These are phyloP conservation scores for Croton laevigatus DNA, from an alignment of 441 rosid genomes.

Conservation along the genomic window DNA sequence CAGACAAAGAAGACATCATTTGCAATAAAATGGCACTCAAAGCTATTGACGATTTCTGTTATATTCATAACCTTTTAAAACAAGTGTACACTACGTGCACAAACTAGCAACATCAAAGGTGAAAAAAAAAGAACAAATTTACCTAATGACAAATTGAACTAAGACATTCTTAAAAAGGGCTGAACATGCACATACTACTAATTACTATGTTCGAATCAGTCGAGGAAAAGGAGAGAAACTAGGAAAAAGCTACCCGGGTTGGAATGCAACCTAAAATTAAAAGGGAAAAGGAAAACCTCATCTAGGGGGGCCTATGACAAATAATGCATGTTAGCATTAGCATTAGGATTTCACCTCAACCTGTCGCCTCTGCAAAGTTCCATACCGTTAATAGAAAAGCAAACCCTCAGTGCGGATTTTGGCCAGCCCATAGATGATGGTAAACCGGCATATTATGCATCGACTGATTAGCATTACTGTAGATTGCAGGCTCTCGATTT, in stretches of 20 bases:
- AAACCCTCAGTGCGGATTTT: conserved; percentile 48
- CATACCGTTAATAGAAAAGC: conserved; percentile 22
- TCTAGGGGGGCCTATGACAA: conserved; percentile 21
- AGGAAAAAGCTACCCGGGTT: conserved; percentile 20
- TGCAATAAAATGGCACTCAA: conserved; percentile 3
- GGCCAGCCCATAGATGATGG: conserved; percentile 67
- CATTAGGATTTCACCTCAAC: conserved; percentile 27
- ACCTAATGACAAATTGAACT: conserved; percentile 10
- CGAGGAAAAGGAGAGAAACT: background rate
- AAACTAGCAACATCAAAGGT: background rate
- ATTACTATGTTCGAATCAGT: conserved; percentile 17
- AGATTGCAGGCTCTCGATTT: conserved; percentile 45
- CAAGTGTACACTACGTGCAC: conserved; percentile 4
- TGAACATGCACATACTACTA: conserved; percentile 30
- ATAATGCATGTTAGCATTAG: conserved; percentile 34
- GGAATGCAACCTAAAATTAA: conserved; percentile 5
- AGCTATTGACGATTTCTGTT: background rate
- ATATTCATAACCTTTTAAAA: conserved; percentile 4
- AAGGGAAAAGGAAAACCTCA: conserved; percentile 20
- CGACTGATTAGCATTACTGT: conserved; percentile 46
- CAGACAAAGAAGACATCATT: too few relatives aligned
- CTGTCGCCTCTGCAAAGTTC: conserved; percentile 24
- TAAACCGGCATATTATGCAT: conserved; percentile 73
- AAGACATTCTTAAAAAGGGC: conserved; percentile 12
- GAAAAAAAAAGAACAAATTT: background rate